Evolutionary conservation across 2,329 filamentous ascomycete genomes (phyloP).

Genomic region (Neopestalotiopsis sp.): DNA sequence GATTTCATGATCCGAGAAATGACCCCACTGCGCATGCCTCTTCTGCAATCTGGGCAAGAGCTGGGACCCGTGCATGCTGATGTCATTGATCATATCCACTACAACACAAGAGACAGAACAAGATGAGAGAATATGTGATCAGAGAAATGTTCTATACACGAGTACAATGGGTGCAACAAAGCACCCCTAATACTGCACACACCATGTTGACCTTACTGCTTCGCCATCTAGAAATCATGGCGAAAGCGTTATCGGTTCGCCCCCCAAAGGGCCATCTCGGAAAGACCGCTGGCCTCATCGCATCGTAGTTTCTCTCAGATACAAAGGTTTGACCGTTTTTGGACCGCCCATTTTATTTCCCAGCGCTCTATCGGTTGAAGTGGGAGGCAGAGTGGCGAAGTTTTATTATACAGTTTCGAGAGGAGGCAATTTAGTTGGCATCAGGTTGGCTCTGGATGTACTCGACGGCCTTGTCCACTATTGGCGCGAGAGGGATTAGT

Average conservation of each 20-base stretch:
- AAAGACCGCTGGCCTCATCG: constrained; percentile 1
- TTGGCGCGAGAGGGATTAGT: constrained; percentile 26
- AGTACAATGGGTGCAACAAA: constrained; percentile 33
- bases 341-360: not conserved
- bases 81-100: not conserved
- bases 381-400: constrained; percentile 22
- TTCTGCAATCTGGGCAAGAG: not conserved
- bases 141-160: constrained; percentile 38
- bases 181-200: constrained; percentile 9
- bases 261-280: not conserved
- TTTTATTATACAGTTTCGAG: constrained; percentile 29
- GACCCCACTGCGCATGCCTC: no score
- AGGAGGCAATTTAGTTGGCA: constrained; percentile 63
- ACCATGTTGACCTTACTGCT: constrained; percentile 14
- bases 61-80: not conserved
- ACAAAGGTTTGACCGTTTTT: not conserved
- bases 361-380: constrained; percentile 6
- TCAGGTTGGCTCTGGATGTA: constrained; percentile 95
- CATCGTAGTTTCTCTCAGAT: constrained; percentile 2
- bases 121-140: not conserved
- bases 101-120: not conserved
- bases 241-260: constrained; percentile 1
- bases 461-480: constrained; percentile 92
- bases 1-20: no score
- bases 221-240: not conserved